Conservation (phyloP, 2,329 filamentous ascomycete species). For the Apiospora saccharicola region DNA sequence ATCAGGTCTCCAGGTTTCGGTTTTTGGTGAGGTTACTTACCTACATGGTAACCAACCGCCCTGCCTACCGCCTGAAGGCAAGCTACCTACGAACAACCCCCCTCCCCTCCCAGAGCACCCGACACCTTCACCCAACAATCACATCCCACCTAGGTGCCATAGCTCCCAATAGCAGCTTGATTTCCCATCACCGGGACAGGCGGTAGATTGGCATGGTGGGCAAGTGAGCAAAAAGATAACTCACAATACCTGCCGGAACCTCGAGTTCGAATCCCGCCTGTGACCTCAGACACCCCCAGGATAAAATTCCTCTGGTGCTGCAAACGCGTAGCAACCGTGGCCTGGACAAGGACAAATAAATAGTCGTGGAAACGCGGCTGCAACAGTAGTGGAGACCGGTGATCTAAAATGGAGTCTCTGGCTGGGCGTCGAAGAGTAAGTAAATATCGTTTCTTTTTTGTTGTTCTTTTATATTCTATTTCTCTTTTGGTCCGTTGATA, state of each 20-base stretch:
- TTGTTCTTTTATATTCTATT: not conserved
- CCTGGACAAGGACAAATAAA: not conserved
- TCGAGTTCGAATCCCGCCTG: slow-evolving; percentile 3
- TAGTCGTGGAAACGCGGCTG: slow-evolving; percentile 18
- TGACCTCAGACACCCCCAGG: not conserved
- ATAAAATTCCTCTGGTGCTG: not conserved
- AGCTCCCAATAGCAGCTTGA: not conserved
- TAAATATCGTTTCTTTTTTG: not conserved
- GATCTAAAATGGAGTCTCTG: not conserved
- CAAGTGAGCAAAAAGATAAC: not conserved
- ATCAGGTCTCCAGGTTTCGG: too few species aligned
- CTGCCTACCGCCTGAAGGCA: not conserved
- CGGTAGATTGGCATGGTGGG: not conserved
- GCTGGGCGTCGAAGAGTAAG: not conserved
- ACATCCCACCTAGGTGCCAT: not conserved
- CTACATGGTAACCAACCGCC: not conserved
- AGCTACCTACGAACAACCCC: not conserved
- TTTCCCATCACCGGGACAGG: not conserved
- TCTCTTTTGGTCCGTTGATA: not conserved
- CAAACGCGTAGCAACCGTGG: not conserved
- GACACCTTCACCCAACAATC: not conserved
- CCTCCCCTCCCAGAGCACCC: not conserved
- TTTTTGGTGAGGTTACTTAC: not conserved
- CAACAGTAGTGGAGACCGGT: slow-evolving; percentile 10
- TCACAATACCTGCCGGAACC: not conserved